These are phyloP conservation scores for Nicotiana sylvestris DNA, from an alignment of 257 asterid species.

Conservation along the genomic window DNA sequence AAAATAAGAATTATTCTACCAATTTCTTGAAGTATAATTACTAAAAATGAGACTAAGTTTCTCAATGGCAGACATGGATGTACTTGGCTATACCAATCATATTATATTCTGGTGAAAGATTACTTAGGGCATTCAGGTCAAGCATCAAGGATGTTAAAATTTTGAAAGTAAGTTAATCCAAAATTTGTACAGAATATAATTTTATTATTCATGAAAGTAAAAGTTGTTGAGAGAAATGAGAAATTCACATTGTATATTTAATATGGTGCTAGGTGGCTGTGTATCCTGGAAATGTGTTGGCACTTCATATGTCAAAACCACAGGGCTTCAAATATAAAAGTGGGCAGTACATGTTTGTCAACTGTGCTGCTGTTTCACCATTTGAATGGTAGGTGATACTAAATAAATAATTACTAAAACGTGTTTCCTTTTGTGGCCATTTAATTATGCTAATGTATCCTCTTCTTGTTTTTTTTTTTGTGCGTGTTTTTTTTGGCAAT, in stretches of 20 bases:
- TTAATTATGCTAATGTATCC: background rate
- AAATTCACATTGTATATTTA: background rate
- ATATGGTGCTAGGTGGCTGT: conserved; percentile 17
- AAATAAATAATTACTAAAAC: background rate
- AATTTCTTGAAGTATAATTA: background rate
- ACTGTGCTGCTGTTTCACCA: conserved; percentile 28
- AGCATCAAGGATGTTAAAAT: conserved; percentile 67
- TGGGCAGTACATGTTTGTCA: conserved; percentile 27
- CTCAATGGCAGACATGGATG: conserved; percentile 71
- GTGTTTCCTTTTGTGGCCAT: background rate
- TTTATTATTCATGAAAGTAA: background rate
- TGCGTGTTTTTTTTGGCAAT: no score
- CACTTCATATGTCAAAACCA: conserved; percentile 26
- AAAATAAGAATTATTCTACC: background rate
- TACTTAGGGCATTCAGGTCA: conserved; percentile 62
- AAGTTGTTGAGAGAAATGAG: background rate
- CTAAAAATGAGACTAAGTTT: background rate
- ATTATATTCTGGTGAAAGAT: conserved; percentile 63
- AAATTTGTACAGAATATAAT: background rate
- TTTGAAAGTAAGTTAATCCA: conserved; percentile 41
- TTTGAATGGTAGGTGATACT: conserved; percentile 18
- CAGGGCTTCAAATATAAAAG: conserved; percentile 25
- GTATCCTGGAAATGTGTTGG: conserved; percentile 19
- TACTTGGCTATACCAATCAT: conserved; percentile 55
- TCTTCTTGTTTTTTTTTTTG: background rate